Evolutionary conservation across 148 eudicot species (phyloP).

Genomic region (Amaranthus cruentus): DNA sequence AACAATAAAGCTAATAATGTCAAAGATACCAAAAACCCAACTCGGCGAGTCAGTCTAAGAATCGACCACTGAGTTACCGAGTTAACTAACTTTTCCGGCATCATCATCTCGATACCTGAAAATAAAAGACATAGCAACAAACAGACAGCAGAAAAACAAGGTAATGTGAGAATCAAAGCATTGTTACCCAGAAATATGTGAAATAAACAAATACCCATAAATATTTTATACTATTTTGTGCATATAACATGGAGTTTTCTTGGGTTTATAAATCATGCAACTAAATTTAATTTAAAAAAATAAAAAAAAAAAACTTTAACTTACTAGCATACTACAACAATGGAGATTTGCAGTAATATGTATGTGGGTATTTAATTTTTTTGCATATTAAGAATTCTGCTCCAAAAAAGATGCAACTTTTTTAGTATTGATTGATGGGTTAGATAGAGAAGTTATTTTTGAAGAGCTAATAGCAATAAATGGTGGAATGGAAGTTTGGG

Average conservation of each 20-base stretch:
- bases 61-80: conserved; percentile 32
- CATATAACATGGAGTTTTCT: conserved; percentile 18
- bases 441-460: neutral
- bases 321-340: conserved; percentile 16
- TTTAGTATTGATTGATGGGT: neutral
- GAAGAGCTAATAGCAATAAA: neutral
- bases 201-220: conserved; percentile 15
- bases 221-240: conserved; percentile 3
- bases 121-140: conserved; percentile 17
- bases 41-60: conserved; percentile 33
- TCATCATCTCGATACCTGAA: conserved; percentile 34
- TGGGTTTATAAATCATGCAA: conserved; percentile 16
- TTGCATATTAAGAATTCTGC: neutral
- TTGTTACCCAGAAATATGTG: conserved; percentile 7
- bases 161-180: conserved; percentile 18
- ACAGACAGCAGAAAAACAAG: conserved; percentile 22
- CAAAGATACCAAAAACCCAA: conserved; percentile 23
- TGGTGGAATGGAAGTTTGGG: conserved; percentile 8
- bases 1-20: conserved; percentile 26
- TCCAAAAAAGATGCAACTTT: conserved; percentile 5
- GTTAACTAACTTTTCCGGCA: conserved; percentile 39
- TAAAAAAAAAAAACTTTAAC: neutral
- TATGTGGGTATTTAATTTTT: neutral
- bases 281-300: neutral
- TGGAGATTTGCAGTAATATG: conserved; percentile 22